Conservation (phyloP, 2,329 filamentous ascomycete genomes). For the Colletotrichum godetiae region DNA sequence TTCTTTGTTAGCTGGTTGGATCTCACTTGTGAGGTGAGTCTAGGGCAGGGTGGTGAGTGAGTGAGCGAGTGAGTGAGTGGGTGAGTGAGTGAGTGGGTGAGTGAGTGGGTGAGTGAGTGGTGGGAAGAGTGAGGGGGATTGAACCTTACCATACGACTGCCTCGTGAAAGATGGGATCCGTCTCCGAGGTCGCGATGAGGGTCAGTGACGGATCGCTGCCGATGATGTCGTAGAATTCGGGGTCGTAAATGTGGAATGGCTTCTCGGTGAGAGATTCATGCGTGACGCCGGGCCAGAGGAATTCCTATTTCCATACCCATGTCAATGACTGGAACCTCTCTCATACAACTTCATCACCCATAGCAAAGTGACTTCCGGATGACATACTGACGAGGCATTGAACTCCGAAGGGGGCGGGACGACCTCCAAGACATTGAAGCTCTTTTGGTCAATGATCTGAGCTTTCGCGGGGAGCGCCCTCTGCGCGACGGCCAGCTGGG, state of each 20-base stretch:
- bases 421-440: slow-evolving; percentile 53
- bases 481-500: slow-evolving; percentile 1
- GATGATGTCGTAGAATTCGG: slow-evolving; percentile 62
- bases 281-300: slow-evolving; percentile 57
- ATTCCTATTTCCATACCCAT: slow-evolving; percentile 43
- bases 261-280: slow-evolving; percentile 49
- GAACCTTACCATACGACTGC: slow-evolving; percentile 59
- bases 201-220: slow-evolving; percentile 61
- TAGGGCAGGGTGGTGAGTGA: no score
- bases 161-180: slow-evolving; percentile 65
- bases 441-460: slow-evolving; percentile 55
- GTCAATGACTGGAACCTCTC: background rate
- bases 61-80: no score
- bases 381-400: slow-evolving; percentile 50
- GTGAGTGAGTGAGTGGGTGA: no score
- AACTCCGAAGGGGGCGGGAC: slow-evolving; percentile 50
- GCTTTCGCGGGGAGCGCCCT: slow-evolving; percentile 39
- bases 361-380: no score
- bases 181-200: slow-evolving; percentile 56
- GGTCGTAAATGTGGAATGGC: slow-evolving; percentile 60
- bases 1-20: no score
- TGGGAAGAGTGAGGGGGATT: background rate
- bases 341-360: no score
- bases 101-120: no score
- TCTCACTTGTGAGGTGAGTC: no score